Evolutionary conservation across 768 basidiomycete species (phyloP), one percentile per base, ranked within the genome.

Genomic region (Boletus coccyginus): DNA sequence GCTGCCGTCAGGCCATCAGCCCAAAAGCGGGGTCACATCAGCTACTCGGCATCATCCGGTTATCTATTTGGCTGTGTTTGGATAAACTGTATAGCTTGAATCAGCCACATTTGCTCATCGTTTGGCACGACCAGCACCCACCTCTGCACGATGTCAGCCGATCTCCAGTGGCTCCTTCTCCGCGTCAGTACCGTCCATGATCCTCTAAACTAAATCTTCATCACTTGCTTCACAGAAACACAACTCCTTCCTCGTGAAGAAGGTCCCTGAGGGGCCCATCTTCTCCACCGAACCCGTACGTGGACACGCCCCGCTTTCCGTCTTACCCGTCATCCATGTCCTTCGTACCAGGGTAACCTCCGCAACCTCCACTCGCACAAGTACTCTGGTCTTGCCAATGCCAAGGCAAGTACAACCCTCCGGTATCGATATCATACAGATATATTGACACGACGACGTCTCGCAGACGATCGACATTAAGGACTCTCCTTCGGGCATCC

Each of bases 151-250:
- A 93, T 93, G 91, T 92, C 91, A 68, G 70, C 77, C 79, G 92
- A 95, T 74, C 90, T 96, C 74, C 83, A 94, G 78, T 96, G 94
- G 94, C 87, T 94, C 72, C 87, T 96, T 59, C 75, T 92, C 73
- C 90, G 90, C 70, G 90, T 92, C 69, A 70, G 88, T 84, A 44
- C 50, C 11, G 35, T 2, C 5, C 24, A n/a, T 47, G 24, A 8
- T 13, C 16, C 39, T 7, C 27, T 40, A 7, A n/a, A 57, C 3
- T 27, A 3, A 24, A 11, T 16, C 0, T n/a, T 40, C n/a, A 40
- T n/a, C n/a, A 64, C 39, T 17, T 45, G n/a, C 35, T 29, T 52
- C 9, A 60, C 70, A 94, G 88, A 85, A 89, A 66, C 77, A 81
- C 79, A 94, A 88, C 82, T 88, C 92, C 61, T 92, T 87, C 82